Percentiles rank a stretch among this genome's conserved stretches.
Conservation (phyloP, 192 early-diverging fungal genomes). For the Coemansia guatemalensis region DNA sequence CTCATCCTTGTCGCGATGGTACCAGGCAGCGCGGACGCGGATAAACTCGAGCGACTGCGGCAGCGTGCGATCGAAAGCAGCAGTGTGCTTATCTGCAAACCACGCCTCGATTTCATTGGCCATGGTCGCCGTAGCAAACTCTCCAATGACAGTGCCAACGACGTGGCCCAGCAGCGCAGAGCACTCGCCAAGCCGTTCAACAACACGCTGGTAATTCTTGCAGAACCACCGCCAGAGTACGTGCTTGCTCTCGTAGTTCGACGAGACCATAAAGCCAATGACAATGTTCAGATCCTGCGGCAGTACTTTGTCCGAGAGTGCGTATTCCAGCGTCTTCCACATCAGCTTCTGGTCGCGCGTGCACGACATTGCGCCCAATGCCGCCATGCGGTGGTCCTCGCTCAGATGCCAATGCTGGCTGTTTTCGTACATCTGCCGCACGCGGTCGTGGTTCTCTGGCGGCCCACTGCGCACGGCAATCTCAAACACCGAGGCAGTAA, state of each 20-base stretch:
- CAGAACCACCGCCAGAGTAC: conserved; percentile 64
- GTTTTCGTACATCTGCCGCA: conserved; percentile 51
- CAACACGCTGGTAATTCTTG: conserved; percentile 55
- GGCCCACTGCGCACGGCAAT: conserved; percentile 58
- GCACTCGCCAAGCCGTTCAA: conserved; percentile 58
- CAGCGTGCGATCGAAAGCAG: conserved; percentile 57
- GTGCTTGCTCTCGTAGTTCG: conserved; percentile 52
- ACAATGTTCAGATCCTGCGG: conserved; percentile 52
- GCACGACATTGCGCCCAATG: conserved; percentile 58
- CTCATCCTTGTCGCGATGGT: conserved; percentile 32
- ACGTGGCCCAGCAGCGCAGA: conserved; percentile 65
- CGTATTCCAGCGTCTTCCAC: conserved; percentile 39
- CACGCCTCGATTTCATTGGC: conserved; percentile 57
- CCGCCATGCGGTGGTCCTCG: conserved; percentile 59
- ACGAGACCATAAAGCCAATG: conserved; percentile 62
- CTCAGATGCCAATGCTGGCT: conserved; percentile 47
- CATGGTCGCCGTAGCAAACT: conserved; percentile 57
- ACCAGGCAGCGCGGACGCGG: conserved; percentile 55
- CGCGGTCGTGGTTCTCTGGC: conserved; percentile 36
- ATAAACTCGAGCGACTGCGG: conserved; percentile 70
- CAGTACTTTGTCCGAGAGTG: conserved; percentile 35
- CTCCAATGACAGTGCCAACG: conserved; percentile 58
- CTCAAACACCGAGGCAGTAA: conserved; percentile 58
- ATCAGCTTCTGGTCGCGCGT: conserved; percentile 43
- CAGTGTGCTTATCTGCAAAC: conserved; percentile 57